A percentile compares a stretch with the other conserved stretches of the same genome.
These are phyloP conservation scores for Leccinum arenicola DNA, from an alignment of 768 basidiomycete genomes.

Conservation along the genomic window DNA sequence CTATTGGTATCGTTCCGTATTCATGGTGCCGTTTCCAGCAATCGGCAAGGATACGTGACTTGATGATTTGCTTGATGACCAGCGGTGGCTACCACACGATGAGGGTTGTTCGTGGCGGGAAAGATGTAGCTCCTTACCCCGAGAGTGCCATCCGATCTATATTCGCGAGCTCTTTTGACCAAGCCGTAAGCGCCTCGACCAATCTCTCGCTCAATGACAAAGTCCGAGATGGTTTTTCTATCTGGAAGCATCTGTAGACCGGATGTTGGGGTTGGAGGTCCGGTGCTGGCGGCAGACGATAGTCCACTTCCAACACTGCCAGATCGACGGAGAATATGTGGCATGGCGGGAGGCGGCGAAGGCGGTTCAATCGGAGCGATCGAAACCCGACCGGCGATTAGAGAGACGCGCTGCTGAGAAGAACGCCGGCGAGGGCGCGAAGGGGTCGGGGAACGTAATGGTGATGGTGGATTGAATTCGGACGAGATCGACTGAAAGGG, in stretches of 20 bases:
- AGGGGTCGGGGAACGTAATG: slow-evolving; percentile 50
- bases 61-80: slow-evolving; percentile 98
- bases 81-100: slow-evolving; percentile 62
- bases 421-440: slow-evolving; percentile 72
- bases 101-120: slow-evolving; percentile 6
- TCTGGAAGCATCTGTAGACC: slow-evolving; percentile 37
- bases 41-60: slow-evolving; percentile 96
- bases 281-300: slow-evolving; percentile 56
- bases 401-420: slow-evolving; percentile 80
- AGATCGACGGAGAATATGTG: slow-evolving; percentile 62
- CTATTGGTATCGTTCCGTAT: slow-evolving; percentile 96
- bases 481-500: slow-evolving; percentile 18
- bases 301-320: slow-evolving; percentile 62
- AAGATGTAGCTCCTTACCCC: slow-evolving; percentile 59
- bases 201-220: slow-evolving; percentile 81
- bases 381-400: slow-evolving; percentile 77
- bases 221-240: slow-evolving; percentile 78
- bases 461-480: slow-evolving; percentile 27
- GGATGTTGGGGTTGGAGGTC: slow-evolving; percentile 58
- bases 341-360: slow-evolving; percentile 56
- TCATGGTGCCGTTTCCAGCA: slow-evolving; percentile 98
- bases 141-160: slow-evolving; percentile 66
- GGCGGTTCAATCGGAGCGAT: slow-evolving; percentile 77
- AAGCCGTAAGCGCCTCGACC: slow-evolving; percentile 95
- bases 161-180: slow-evolving; percentile 86